Evolutionary conservation across 371 early-diverging fungal genomes (phyloP), one percentile per base, ranked within the genome.

Genomic region (Dipsacomyces acuminosporus): DNA sequence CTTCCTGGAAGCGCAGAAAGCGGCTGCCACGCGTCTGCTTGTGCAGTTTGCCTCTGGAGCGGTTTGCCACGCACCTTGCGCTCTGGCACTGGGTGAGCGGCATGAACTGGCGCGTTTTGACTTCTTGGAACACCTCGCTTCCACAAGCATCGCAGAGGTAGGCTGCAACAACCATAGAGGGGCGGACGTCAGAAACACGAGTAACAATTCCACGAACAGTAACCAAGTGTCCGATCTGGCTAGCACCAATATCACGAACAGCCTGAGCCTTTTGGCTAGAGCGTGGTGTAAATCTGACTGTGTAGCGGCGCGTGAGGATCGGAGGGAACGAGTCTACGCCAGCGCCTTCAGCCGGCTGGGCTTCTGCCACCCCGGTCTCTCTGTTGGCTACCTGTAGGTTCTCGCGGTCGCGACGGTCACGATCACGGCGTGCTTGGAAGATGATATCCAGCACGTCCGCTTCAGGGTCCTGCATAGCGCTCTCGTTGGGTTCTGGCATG

Each of bases 71-170:
- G 78, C 99, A 99, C 48, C 81, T 82, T 46, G 80, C 82, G 21
- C 91, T 88, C 26, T 78, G 80, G 76, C 99, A 99, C 59, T 93
- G 90, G n/a, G 83, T 81, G 26, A 97, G 65, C 3, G 96, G 93
- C 44, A 84, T 86, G 73, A 89, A 93, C 50, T 86, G 84, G 48
- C 83, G 80, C 40, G 80, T 73, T 33, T 82, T 88, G 51, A 98
- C 89, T 72, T 95, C 93, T 78, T 99, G 97, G 77, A 96, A 99
- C 45, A 94, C 88, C 78, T 99, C 99, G 73, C 83, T 78, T 14
- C 98, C 98, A 77, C 99, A 99, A 33, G 84, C 79, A 62, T 99
- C 99, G 78, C 99, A 99, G 55, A 85, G 84, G 79, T 95, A 94
- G 1, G 96, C 90, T 48, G 91, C 86, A 54, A 99, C 98, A 22